Evolutionary conservation across 352 stramenopile species (phyloP), one percentile per base, ranked within the genome.

Genomic region (Pythium scleroteichum): DNA sequence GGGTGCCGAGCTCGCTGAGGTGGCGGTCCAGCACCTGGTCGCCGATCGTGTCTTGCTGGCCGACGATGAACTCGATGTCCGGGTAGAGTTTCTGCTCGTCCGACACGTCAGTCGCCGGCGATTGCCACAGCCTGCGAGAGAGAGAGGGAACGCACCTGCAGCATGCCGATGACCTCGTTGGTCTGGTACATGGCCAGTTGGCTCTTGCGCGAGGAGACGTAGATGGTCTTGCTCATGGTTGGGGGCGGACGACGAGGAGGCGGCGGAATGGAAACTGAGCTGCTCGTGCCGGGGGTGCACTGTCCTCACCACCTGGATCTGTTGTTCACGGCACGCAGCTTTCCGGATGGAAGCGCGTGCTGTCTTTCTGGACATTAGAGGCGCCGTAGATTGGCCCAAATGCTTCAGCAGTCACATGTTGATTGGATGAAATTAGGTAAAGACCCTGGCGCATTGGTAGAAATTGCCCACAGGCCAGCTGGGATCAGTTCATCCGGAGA

Each of bases 161-260:
- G 78, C 81, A 88, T 92, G 38, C 42, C 75, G 51, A 93, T 91
- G 32, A 95, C 86, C 38, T 90, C 81, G 55, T 80, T 87, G 62
- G 88, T 96, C 74, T 96, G 88, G 35, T 77, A 76, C 82, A 96
- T 93, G 48, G 88, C 88, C 22, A 96, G 69, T 46, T 92, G 83
- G 66, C 80, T 93, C 81, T 96, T 96, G 56, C 88, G 85, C 13
- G 87, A 94, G 1, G 83, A 88, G 50, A 94, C 82, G 72, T 86
- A 93, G 60, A 94, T 77, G 35, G 79, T 88, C 64, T 75, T 72
- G 64, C 64, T 71, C 56, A 65, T 71, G 4, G 44, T 61, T n/a
- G 48, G 19, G 23, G 46, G 26, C 14, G 29, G 40, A 1, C 27
- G 17, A 49, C n/a, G 4, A 1, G n/a, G 27, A n/a, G 48, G 13